Evolutionary conservation across 176 grass and related monocot species (phyloP), one percentile per base, ranked within the genome.

Genomic region (Eragrostis curvula): DNA sequence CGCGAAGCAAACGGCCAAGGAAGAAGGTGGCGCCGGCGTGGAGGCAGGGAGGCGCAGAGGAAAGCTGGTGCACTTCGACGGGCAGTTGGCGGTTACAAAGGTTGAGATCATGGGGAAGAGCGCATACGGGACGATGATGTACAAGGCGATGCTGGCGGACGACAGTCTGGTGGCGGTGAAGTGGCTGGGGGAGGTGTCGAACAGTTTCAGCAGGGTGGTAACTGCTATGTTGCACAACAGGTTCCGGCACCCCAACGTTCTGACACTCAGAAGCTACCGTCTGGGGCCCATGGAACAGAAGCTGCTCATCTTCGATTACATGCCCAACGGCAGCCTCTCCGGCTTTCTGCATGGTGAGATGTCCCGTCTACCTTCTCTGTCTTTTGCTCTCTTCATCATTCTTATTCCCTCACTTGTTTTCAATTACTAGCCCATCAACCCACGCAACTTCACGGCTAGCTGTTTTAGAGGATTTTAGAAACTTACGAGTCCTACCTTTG

Each of bases 61-160:
- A 11, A 94, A 94, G 83, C 85, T 94, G 16, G 92, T 94, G 16
- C 92, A 94, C 46, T 94, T 94, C 43, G 92, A 89, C 12, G 92
- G 92, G 9, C 80, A 83, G 6, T 46, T 94, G 64, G 89, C 89
- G 12, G 91, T 94, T 71, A 91, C 92, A 7, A 91, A 86, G 0
- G 89, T 86, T 3, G 86, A 91, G 79, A 94, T 94, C 57, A 81
- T 94, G 83, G 89, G 92, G 15, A 94, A 94, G 79, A 94, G 88
- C 88, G 88, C 91, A 41, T 94, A 94, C 10, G 88, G 91, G 7
- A 94, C 91, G n/a, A n/a, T n/a, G 1, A 88, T 88, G 68, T 94
- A 94, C 82, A 90, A 85, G 75, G 91, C 91, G 45, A 94, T 87
- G 58, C 51, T 94, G 16, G 92, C 91, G 67, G 92, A 94, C 61